These are phyloP conservation scores for Boletus speciosus DNA, from an alignment of 768 basidiomycete species.

Conservation along the genomic window DNA sequence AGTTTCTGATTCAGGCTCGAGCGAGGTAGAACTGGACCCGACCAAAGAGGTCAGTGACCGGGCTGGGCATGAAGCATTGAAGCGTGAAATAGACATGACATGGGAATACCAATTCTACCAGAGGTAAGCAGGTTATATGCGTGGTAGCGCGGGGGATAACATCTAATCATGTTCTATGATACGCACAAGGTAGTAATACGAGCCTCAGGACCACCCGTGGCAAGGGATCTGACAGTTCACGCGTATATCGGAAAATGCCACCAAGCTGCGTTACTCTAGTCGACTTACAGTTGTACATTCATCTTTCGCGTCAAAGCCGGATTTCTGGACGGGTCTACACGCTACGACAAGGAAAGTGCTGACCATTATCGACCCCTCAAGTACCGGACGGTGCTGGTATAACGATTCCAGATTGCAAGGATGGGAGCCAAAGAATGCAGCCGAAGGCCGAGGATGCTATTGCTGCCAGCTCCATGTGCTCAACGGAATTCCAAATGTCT, in stretches of 20 bases:
- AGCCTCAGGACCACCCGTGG: neutral
- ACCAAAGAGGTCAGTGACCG: neutral
- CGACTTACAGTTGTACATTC: neutral
- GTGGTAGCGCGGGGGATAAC: neutral
- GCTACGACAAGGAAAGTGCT: neutral
- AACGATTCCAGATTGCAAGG: neutral
- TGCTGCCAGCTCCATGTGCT: neutral
- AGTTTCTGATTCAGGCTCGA: neutral
- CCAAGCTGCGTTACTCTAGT: too few relatives aligned
- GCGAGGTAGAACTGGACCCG: too few relatives aligned
- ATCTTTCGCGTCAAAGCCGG: neutral
- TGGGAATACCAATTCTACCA: neutral
- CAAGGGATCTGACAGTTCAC: neutral
- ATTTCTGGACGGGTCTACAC: neutral
- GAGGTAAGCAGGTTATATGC: neutral
- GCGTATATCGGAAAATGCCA: neutral
- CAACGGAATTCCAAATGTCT: slow-evolving; percentile 2
- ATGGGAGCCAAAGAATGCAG: neutral
- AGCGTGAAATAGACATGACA: neutral
- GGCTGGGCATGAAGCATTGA: neutral
- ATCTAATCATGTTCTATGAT: neutral
- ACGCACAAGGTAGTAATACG: neutral
- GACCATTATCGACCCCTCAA: too few relatives aligned
- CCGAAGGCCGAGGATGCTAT: neutral
- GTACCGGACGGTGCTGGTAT: neutral